phyloP scores from a whole-genome alignment of 352 stramenopile genomes.

The Phytophthora cactorum region DNA sequence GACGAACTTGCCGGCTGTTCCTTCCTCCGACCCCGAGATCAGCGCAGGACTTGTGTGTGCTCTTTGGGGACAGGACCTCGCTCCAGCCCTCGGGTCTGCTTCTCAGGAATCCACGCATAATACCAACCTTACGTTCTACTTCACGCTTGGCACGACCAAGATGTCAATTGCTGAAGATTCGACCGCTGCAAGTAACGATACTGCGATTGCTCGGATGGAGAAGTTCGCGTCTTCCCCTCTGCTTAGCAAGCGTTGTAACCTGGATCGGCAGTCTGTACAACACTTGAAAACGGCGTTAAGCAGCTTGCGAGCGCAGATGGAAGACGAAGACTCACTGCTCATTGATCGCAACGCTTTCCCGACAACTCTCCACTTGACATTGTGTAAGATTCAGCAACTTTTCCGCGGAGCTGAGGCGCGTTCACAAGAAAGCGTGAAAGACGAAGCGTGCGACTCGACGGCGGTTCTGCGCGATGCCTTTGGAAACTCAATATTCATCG shows the following conservation, averaged over 20 bases:
- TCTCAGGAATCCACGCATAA: slow-evolving; percentile 2
- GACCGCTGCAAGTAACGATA: slow-evolving; percentile 20
- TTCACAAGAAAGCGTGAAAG: not conserved
- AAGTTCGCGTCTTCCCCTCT: slow-evolving; percentile 55
- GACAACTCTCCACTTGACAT: slow-evolving; percentile 29
- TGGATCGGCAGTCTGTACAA: slow-evolving; percentile 39
- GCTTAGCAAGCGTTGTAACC: slow-evolving; percentile 52
- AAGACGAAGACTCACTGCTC: slow-evolving; percentile 69
- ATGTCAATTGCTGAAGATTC: slow-evolving; percentile 34
- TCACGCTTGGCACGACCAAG: slow-evolving; percentile 64
- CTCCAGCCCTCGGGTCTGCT: slow-evolving; percentile 42
- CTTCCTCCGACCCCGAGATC: slow-evolving; percentile 61
- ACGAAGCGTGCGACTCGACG: not conserved
- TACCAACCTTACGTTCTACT: slow-evolving; percentile 51
- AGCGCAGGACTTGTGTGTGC: slow-evolving; percentile 59
- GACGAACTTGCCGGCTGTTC: slow-evolving; percentile 46
- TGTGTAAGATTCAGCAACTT: slow-evolving; percentile 48
- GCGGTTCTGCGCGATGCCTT: slow-evolving; percentile 46
- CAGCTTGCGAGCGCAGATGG: slow-evolving; percentile 59
- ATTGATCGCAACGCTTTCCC: slow-evolving; percentile 48
- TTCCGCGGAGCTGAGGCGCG: slow-evolving; percentile 29
- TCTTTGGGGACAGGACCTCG: slow-evolving; percentile 65
- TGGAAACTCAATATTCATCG: slow-evolving; percentile 49
- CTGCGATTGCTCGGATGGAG: slow-evolving; percentile 44
- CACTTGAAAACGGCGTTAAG: slow-evolving; percentile 46